Evolutionary conservation across 1,284 basidiomycete genomes (phyloP), one percentile per base, ranked within the genome.

Genomic region (Tremellales sp.): DNA sequence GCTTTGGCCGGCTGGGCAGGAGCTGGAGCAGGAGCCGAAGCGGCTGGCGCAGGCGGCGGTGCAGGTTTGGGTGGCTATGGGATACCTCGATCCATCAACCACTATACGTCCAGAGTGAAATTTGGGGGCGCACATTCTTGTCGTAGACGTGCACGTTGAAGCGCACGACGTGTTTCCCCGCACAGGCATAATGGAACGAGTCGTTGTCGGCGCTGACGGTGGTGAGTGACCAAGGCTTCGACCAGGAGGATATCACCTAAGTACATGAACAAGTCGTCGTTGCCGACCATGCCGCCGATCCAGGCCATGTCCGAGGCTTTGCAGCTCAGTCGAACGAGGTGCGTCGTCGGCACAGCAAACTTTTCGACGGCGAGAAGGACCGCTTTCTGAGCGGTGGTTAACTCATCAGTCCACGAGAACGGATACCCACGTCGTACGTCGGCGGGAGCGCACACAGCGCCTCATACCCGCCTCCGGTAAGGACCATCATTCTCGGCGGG

Each of bases 141-240:
- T 64, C 60, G 22, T 55, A 57, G 2, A 63, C 56, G 31, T 60
- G 54, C 5, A 71, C 66, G 19, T 56, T 56, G 19, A 71, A 54
- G 3, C 57, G 53, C 12, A 63, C 65, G 12, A 71, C 60, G 29
- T 61, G 59, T 54, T 69, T 69, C 12, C 62, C 61, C 1, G 65
- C 66, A 43, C 66, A 68, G 10, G 65, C 68, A 47, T 71, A 69
- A 45, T 63, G 54, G 50, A 58, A 71, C 26, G 66, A 68, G 47
- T 68, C 66, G 43, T 65, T 66, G 35, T 71, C 68, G 19, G 59
- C 50, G 21, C 68, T 69, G 44, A 2, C 0, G 10, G 14, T 14
- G n/a, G 13, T 3, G 14, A 29, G 32, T 16, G 3, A 24, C 26
- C 7, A 36, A 29, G 13, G 27, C 3, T 43, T 14, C 1, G 29